Percentiles rank a stretch among this genome's conserved stretches.
Evolutionary conservation across 495 filamentous ascomycete species (phyloP).

Genomic region (Daldinia loculata): DNA sequence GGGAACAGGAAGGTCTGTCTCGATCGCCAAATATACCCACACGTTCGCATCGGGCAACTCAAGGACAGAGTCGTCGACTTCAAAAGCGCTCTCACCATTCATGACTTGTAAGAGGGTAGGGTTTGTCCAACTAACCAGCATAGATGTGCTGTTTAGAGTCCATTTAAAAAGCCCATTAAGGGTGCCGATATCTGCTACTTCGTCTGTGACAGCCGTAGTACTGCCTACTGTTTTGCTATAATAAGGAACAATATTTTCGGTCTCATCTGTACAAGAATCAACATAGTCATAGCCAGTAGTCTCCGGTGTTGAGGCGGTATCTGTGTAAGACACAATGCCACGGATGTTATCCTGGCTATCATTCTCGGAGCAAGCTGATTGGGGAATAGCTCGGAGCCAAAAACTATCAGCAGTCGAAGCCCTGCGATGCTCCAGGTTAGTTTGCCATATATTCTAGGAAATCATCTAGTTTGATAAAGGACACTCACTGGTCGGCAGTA

Average conservation of each 20-base stretch:
- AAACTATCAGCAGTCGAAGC: conserved; percentile 53
- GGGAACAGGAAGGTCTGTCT: conserved; percentile 37
- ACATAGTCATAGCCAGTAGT: conserved; percentile 41
- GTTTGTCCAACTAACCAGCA: conserved; percentile 54
- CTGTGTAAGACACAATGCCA: conserved; percentile 65
- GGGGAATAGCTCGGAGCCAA: conserved; percentile 70
- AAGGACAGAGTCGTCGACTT: conserved; percentile 48
- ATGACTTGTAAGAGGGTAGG: conserved; percentile 53
- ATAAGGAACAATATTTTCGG: conserved; percentile 53
- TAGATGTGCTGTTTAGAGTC: conserved; percentile 52
- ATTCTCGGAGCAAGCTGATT: conserved; percentile 58
- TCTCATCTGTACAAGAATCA: conserved; percentile 55
- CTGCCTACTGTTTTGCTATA: conserved; percentile 49
- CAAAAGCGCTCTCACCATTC: conserved; percentile 46
- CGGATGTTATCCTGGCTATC: conserved; percentile 58
- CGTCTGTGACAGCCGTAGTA: conserved; percentile 31
- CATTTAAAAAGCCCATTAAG: conserved; percentile 51
- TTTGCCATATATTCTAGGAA: background rate
- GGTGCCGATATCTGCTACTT: conserved; percentile 42
- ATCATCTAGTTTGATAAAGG: background rate
- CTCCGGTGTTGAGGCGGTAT: conserved; percentile 45
- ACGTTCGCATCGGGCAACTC: conserved; percentile 48
- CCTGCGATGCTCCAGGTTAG: conserved; percentile 5
- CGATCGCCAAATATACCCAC: conserved; percentile 54
- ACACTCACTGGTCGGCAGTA: conserved; percentile 57